A percentile compares a stretch with the other conserved stretches of the same genome.
phyloP scores from a whole-genome alignment of 352 stramenopile genomes.

The Pythium inflatum region DNA sequence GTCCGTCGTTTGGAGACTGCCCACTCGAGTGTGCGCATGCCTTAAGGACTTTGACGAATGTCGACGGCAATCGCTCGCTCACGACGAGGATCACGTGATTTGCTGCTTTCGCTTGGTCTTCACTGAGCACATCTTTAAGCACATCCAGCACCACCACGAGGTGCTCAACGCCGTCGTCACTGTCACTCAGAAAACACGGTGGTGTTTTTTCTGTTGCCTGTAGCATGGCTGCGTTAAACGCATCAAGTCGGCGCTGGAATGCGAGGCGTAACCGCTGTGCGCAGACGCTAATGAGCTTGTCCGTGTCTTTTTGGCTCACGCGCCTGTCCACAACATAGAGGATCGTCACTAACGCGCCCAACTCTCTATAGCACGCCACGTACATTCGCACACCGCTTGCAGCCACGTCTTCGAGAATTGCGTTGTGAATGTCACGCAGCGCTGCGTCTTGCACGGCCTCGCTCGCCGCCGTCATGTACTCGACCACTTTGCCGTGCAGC shows the following conservation, averaged over 20 bases:
- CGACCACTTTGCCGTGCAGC: constrained; percentile 35
- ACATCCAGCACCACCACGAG: constrained; percentile 36
- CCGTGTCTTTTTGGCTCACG: constrained; percentile 34
- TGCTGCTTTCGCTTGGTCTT: constrained; percentile 28
- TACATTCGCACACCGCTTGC: constrained; percentile 17
- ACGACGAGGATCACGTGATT: constrained; percentile 41
- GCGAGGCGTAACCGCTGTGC: constrained; percentile 41
- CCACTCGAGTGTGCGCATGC: constrained; percentile 28
- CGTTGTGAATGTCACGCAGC: constrained; percentile 28
- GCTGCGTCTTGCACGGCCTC: constrained; percentile 31
- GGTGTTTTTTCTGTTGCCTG: constrained; percentile 8
- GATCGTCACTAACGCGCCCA: too few relatives aligned
- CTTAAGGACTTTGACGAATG: constrained; percentile 58
- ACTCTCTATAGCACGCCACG: too few relatives aligned
- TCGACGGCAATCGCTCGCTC: constrained; percentile 57
- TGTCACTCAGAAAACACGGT: constrained; percentile 15
- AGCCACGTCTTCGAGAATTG: constrained; percentile 28
- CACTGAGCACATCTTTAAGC: constrained; percentile 34
- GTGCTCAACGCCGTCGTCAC: constrained; percentile 9
- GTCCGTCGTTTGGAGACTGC: background rate
- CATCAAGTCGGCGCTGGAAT: constrained; percentile 43
- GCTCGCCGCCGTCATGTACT: constrained; percentile 35
- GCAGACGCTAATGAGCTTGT: constrained; percentile 36
- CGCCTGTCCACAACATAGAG: constrained; percentile 8
- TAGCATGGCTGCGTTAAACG: constrained; percentile 39